A percentile compares a stretch with the other conserved stretches of the same genome.
These are phyloP conservation scores for Lentithecium fluviatile DNA, from an alignment of 495 filamentous ascomycete genomes.

Conservation along the genomic window DNA sequence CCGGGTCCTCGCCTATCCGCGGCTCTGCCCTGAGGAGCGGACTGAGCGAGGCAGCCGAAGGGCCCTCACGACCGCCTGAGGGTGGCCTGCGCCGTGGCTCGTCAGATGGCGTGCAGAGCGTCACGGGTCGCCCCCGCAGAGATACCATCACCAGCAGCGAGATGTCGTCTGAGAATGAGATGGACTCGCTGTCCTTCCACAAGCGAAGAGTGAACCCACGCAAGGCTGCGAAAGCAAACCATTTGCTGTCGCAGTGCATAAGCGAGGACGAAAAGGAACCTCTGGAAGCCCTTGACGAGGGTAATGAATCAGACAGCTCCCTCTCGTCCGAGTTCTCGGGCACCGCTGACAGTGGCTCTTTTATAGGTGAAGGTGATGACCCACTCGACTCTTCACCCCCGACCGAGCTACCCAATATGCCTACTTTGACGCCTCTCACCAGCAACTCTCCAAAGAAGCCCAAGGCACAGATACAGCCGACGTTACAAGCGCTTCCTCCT, in stretches of 20 bases:
- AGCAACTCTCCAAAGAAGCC: conserved; percentile 57
- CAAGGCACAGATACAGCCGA: conserved; percentile 55
- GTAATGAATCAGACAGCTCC: conserved; percentile 61
- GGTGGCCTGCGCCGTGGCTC: conserved; percentile 66
- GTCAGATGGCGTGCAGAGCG: conserved; percentile 71
- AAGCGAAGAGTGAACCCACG: conserved; percentile 58
- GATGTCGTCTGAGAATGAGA: conserved; percentile 84
- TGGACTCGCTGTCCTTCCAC: conserved; percentile 67
- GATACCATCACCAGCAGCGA: conserved; percentile 92
- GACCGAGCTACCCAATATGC: conserved; percentile 40
- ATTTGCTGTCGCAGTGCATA: conserved; percentile 48
- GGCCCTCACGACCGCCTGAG: conserved; percentile 50
- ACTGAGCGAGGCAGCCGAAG: conserved; percentile 43
- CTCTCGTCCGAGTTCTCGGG: conserved; percentile 69
- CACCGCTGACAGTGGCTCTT: conserved; percentile 61
- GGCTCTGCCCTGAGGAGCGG: conserved; percentile 40
- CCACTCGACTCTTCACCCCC: conserved; percentile 44
- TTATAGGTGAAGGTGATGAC: conserved; percentile 53
- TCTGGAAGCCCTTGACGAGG: conserved; percentile 54
- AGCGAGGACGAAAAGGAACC: conserved; percentile 43
- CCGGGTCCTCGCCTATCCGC: conserved; percentile 83
- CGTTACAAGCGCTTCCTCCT: conserved; percentile 77
- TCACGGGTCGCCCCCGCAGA: conserved; percentile 71
- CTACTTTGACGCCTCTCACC: conserved; percentile 36
- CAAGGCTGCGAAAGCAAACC: conserved; percentile 50